These are phyloP conservation scores for Picea sitchensis DNA, from an alignment of 75 land plant genomes.

Conservation along the genomic window DNA sequence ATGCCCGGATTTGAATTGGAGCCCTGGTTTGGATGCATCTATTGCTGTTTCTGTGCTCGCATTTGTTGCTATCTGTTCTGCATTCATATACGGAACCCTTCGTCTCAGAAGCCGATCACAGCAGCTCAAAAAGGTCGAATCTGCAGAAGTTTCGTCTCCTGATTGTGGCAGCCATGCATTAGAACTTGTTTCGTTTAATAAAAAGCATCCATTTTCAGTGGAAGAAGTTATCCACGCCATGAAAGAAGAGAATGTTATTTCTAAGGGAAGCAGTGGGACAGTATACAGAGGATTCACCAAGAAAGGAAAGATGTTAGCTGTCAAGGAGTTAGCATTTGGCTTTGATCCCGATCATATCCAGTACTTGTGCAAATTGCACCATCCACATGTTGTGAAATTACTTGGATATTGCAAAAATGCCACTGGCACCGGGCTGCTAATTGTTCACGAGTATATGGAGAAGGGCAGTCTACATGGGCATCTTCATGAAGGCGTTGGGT, in stretches of 20 bases:
- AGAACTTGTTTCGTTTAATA: neutral
- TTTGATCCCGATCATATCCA: constrained; percentile 4
- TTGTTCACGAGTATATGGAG: constrained; percentile 31
- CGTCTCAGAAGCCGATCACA: constrained; percentile 9
- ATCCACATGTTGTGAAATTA: constrained; percentile 29
- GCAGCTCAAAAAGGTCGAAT: constrained; percentile 25
- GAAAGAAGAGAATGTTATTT: constrained; percentile 20
- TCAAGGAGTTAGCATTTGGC: constrained; percentile 11
- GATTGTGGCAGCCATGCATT: constrained; percentile 16
- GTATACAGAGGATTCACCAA: constrained; percentile 13
- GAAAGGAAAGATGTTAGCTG: constrained; percentile 21
- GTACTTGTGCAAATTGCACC: constrained; percentile 16
- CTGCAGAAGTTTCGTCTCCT: constrained; percentile 21
- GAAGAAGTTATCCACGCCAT: constrained; percentile 24
- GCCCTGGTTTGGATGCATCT: constrained; percentile 1
- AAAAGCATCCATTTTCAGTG: constrained; percentile 8
- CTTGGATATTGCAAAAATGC: constrained; percentile 30
- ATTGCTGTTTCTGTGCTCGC: neutral
- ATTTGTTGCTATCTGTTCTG: neutral
- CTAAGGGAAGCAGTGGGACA: constrained; percentile 17
- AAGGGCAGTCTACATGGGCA: constrained; percentile 25
- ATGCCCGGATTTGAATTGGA: constrained; percentile 19
- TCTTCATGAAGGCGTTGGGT: constrained; percentile 10
- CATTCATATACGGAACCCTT: neutral
- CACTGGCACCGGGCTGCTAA: constrained; percentile 12